Percentiles rank a stretch among this genome's conserved stretches.
phyloP scores from a whole-genome alignment of 495 filamentous ascomycete species.

The Opeltia flavorubescens region DNA sequence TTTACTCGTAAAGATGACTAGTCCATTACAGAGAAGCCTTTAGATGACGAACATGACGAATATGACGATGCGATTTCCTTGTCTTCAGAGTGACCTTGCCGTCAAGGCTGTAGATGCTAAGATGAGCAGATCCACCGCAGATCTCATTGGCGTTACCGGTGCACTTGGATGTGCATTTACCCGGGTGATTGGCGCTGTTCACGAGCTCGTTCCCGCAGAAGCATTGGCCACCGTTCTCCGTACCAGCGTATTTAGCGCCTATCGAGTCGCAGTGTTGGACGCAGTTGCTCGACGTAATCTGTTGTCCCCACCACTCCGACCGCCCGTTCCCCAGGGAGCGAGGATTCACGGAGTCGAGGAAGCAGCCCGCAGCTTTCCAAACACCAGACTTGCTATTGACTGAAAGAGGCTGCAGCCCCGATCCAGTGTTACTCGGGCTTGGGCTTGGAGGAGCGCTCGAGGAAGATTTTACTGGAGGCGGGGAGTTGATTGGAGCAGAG shows the following conservation, averaged over 20 bases:
- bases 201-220: slow-evolving; percentile 14
- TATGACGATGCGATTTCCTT: not conserved
- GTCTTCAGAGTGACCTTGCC: not conserved
- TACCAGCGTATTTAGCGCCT: slow-evolving; percentile 12
- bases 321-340: slow-evolving; percentile 7
- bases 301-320: slow-evolving; percentile 5
- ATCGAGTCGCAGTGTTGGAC: slow-evolving; percentile 7
- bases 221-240: slow-evolving; percentile 15
- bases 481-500: not conserved
- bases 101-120: slow-evolving; percentile 8
- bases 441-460: not conserved
- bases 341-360: slow-evolving; percentile 4
- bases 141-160: slow-evolving; percentile 3
- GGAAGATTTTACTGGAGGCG: not conserved
- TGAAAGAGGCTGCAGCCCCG: slow-evolving; percentile 1
- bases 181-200: slow-evolving; percentile 2
- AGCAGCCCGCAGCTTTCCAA: slow-evolving; percentile 7
- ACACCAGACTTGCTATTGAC: slow-evolving; percentile 1
- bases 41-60: not conserved
- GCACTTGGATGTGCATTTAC: slow-evolving; percentile 10
- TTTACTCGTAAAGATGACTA: too few relatives aligned
- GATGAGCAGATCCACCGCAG: slow-evolving; percentile 9
- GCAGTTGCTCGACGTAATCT: slow-evolving; percentile 6
- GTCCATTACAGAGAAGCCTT: not conserved
- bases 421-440: not conserved